Base-by-base conservation (phyloP, 2,329 filamentous ascomycete species). In the Fusarium pseudoanthophilum region DNA sequence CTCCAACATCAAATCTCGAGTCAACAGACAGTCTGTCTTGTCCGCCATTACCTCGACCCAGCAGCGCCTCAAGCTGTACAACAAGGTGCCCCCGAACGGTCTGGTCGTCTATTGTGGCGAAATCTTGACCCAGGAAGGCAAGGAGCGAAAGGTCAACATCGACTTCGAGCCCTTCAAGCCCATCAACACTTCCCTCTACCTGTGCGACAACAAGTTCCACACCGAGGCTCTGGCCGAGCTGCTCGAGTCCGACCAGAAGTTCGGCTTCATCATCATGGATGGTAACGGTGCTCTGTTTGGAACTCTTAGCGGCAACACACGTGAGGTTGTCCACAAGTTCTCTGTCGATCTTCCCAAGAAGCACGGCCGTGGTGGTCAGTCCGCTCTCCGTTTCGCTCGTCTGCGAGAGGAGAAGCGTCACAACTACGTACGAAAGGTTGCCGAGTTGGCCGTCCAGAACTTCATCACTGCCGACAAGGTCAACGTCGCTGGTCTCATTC, bases 131-230 rank as follows among this genome's bases (percentile, higher is more conserved):
- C 92, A 92, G 36, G 96, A 99, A 87, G 96, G 96, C 85, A 99
- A 99, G 86, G 96, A 99, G 87, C 90, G 96, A 81, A 99, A 98
- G 89, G 97, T 99, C 87, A 99, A 99, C 85, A 99, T 99, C 83
- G 97, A 99, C 83, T 99, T 99, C 83, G 96, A 99, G 86, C 96
- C 96, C 37, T 99, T 99, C 90, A 99, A 99, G 89, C 96, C 96
- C 70, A 99, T 99, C 91, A 99, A 99, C 85, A 99, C 96, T 40
- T 99, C 97, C 49, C 90, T 99, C 52, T 99, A 99, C 84, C 93
- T 99, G 70, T 99, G 96, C 87, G 96, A 99, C 91, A 99, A 99
- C 89, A 99, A 99, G 82, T 99, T 99, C 85, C 96, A 99, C 83
- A 99, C 96, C 65, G 96, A 99, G 85, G 95, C 96, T 24, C 87